phyloP scores from a whole-genome alignment of 352 stramenopile species.

The Phytophthora pseudosyringae region DNA sequence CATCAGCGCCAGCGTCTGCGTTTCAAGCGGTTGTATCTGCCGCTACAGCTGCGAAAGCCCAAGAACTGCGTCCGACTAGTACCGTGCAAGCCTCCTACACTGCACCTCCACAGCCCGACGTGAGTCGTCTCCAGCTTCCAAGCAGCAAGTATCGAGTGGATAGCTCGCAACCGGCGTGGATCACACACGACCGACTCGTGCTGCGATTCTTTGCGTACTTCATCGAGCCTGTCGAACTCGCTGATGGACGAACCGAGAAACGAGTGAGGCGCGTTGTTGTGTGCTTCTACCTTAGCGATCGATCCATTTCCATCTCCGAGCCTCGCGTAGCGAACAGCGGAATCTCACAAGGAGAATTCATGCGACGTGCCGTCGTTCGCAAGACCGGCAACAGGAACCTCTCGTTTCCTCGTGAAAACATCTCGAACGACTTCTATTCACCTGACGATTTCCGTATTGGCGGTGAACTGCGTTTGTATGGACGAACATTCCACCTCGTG shows the following conservation, averaged over 20 bases:
- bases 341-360: slow-evolving; percentile 89
- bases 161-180: slow-evolving; percentile 53
- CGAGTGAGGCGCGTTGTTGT: slow-evolving; percentile 70
- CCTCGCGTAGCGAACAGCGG: slow-evolving; percentile 88
- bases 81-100: slow-evolving; percentile 22
- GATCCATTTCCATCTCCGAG: slow-evolving; percentile 88
- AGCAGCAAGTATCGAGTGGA: slow-evolving; percentile 61
- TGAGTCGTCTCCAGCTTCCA: slow-evolving; percentile 18
- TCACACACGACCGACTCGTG: slow-evolving; percentile 82
- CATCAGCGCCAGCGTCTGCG: neutral
- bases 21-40: slow-evolving; percentile 19
- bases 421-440: slow-evolving; percentile 40
- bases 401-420: slow-evolving; percentile 29
- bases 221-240: slow-evolving; percentile 36
- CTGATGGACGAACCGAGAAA: slow-evolving; percentile 20
- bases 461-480: slow-evolving; percentile 78
- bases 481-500: slow-evolving; percentile 82
- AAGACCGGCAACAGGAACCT: slow-evolving; percentile 37
- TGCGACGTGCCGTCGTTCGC: slow-evolving; percentile 65
- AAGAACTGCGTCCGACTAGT: slow-evolving; percentile 7
- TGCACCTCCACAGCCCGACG: slow-evolving; percentile 19
- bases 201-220: slow-evolving; percentile 93
- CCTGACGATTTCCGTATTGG: slow-evolving; percentile 86
- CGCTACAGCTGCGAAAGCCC: slow-evolving; percentile 16
- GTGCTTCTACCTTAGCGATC: slow-evolving; percentile 87